Conservation (phyloP, 129 eudicot species). For the carrot (Daucus carota) region DH1_v3.0 NC_030388.2:29946501-29947000, state of each 20-base stretch:
- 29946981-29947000: constrained; percentile 67
- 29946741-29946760: constrained; percentile 24
- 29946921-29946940: constrained; percentile 48
- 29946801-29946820: constrained; percentile 46
- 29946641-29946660: constrained; percentile 42
- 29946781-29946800: constrained; percentile 36
- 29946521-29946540: too few species aligned
- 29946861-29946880: constrained; percentile 37
- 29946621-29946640: constrained; percentile 53
- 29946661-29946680: constrained; percentile 24
- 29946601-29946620: constrained; percentile 61
- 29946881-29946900: constrained; percentile 51
- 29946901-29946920: constrained; percentile 40
- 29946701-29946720: constrained; percentile 20
- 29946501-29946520: background rate
- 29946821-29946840: constrained; percentile 40
- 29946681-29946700: constrained; percentile 23
- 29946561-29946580: constrained; percentile 48
- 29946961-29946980: constrained; percentile 44
- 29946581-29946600: constrained; percentile 46
- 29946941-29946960: constrained; percentile 67
- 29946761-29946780: constrained; percentile 35
- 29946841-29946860: constrained; percentile 33
- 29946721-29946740: constrained; percentile 21
- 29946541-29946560: constrained; percentile 28